These are phyloP conservation scores for Terana coerulea DNA, from an alignment of 768 basidiomycete genomes.

Conservation along the genomic window DNA sequence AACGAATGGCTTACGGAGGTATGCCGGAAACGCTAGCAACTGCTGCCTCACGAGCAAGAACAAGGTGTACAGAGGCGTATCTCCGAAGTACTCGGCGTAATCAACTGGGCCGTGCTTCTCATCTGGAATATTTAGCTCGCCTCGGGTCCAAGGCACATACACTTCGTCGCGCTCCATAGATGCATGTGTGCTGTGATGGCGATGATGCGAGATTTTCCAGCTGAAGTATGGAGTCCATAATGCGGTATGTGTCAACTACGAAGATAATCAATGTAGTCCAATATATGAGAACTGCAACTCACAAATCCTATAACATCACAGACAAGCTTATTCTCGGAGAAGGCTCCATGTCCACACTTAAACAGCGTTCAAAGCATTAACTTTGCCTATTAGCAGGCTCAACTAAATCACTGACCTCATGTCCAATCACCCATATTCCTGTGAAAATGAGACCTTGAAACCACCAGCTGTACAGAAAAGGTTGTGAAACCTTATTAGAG, in stretches of 20 bases:
- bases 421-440: conserved; percentile 60
- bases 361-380: not conserved
- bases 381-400: not conserved
- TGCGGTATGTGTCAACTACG: conserved; percentile 29
- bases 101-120: conserved; percentile 36
- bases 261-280: not conserved
- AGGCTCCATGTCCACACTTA: conserved; percentile 48
- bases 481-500: not conserved
- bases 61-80: conserved; percentile 58
- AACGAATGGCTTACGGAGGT: conserved; percentile 45
- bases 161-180: conserved; percentile 80
- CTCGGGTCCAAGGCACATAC: conserved; percentile 59
- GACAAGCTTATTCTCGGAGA: conserved; percentile 41
- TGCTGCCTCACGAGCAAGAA: conserved; percentile 55
- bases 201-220: conserved; percentile 66
- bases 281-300: not conserved
- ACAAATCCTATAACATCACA: conserved; percentile 49
- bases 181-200: conserved; percentile 69
- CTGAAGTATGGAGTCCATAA: conserved; percentile 57
- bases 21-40: conserved; percentile 56
- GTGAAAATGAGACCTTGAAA: conserved; percentile 59
- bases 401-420: conserved; percentile 39
- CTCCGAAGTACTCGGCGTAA: conserved; percentile 53
- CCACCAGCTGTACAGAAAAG: conserved; percentile 37
- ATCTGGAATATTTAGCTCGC: conserved; percentile 47